A percentile compares a stretch with the other conserved stretches of the same genome.
These are phyloP conservation scores for Syzygium aromaticum DNA, from an alignment of 345 rosid genomes.

Conservation along the genomic window DNA sequence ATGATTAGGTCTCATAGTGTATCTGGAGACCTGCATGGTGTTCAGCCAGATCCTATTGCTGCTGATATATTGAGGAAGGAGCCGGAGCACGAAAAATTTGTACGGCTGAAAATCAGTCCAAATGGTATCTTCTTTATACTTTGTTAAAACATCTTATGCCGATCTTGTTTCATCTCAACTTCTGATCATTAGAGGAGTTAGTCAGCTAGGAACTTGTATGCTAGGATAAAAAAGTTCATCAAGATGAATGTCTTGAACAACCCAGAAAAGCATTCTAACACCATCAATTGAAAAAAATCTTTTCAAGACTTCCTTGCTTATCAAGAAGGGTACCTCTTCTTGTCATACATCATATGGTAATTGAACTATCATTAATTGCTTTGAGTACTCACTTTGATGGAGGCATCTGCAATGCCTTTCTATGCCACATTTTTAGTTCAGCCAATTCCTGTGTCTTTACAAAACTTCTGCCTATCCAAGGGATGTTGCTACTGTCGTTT, in stretches of 20 bases:
- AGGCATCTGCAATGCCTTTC: neutral
- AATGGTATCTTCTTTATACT: conserved; percentile 27
- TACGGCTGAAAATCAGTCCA: conserved; percentile 68
- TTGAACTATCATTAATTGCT: neutral
- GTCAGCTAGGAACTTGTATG: neutral
- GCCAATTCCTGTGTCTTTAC: neutral
- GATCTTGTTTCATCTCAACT: neutral
- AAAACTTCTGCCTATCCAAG: neutral
- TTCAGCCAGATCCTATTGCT: conserved; percentile 97
- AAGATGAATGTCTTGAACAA: neutral
- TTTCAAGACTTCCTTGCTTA: neutral
- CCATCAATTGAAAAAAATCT: neutral
- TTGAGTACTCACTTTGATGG: neutral
- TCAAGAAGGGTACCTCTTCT: neutral
- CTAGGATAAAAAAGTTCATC: neutral
- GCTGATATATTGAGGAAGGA: conserved; percentile 98
- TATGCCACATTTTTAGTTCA: neutral
- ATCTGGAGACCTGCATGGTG: conserved; percentile 94
- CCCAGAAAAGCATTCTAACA: neutral
- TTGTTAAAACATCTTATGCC: neutral
- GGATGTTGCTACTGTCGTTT: neutral
- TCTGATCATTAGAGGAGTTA: neutral
- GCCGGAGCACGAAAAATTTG: conserved; percentile 96
- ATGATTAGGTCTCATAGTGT: conserved; percentile 96
- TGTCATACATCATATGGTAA: neutral